Evolutionary conservation across 306 rosid genomes (phyloP), one percentile per base, ranked within the genome.

Genomic region (Citrullus mucosospermus): DNA sequence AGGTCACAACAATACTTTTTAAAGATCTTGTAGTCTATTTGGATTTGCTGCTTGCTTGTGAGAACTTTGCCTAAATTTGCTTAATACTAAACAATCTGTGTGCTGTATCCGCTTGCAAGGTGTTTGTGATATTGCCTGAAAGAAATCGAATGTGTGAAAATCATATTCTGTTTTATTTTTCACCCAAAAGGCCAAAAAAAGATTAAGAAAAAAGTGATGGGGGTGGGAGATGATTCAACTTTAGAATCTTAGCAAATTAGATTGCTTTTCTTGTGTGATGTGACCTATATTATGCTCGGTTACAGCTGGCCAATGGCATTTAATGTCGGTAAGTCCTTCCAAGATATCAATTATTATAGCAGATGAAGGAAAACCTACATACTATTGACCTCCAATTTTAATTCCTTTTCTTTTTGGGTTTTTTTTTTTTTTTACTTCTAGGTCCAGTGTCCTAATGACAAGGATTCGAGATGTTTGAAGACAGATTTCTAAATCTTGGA

Each of bases 231-330:
- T 72, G 41, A 72, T 72, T 72, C 43, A 28, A 18, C 77, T 72
- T 72, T 72, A 8, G 77, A 72, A 72, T 76, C 36, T 39, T 75
- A 9, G 79, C 28, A 28, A 72, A 72, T 50, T 28, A 25, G 8
- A 15, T 72, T 8, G 60, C 77, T 28, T 72, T 72, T 36, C 17
- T 12, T 11, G 20, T 8, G 41, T 36, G 51, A 57, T 56, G 62
- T 56, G 79, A 75, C 65, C 60, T 58, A 15, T 54, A 18, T 57
- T 76, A 5, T 54, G 79, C 34, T 36, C 28, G 67, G 17, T 46
- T 86, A 85, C 88, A 88, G 89, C 76, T 87, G 91, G 89, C 83
- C 54, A 30, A 76, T 66, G 34, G 6, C 55, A 76, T 36, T 34
- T 57, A n/a, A 50, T 50, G 77, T 72, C 44, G 67, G 82, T 65